Percentiles rank a stretch among this genome's conserved stretches.
phyloP scores from a whole-genome alignment of 2,329 filamentous ascomycete species.

The Dactylonectria macrodidyma region DNA sequence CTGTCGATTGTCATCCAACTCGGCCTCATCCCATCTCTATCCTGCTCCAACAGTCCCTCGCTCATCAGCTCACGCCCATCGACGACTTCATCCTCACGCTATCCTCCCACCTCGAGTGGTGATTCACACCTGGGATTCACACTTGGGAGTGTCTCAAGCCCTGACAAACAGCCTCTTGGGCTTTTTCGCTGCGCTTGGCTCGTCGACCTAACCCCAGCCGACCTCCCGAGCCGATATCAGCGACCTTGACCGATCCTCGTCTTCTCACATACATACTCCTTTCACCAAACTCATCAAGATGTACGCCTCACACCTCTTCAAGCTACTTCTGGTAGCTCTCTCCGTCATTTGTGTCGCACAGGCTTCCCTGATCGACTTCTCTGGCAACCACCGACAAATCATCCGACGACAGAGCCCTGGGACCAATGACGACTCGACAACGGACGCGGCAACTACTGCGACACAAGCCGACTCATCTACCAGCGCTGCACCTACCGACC shows the following conservation, averaged over 20 bases:
- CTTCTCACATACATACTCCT: not conserved
- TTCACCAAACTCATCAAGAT: conserved; percentile 52
- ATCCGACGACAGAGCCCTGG: conserved; percentile 42
- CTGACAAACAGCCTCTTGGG: not conserved
- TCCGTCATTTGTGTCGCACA: conserved; percentile 63
- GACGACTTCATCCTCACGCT: not conserved
- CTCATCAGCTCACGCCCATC: conserved; percentile 4
- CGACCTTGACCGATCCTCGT: conserved; percentile 7
- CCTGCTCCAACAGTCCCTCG: conserved; percentile 20
- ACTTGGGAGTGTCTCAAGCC: conserved; percentile 3
- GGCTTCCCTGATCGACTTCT: conserved; percentile 53
- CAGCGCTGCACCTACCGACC: not conserved
- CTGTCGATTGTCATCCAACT: conserved; percentile 19
- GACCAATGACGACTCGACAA: conserved; percentile 30
- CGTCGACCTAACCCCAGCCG: conserved; percentile 5
- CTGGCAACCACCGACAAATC: conserved; percentile 38
- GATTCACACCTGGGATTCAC: not conserved
- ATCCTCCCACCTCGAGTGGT: conserved; percentile 6
- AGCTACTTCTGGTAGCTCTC: conserved; percentile 65
- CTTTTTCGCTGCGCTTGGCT: conserved; percentile 11
- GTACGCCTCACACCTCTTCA: conserved; percentile 62
- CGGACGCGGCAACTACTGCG: conserved; percentile 26
- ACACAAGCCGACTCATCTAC: conserved; percentile 23
- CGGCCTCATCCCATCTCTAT: conserved; percentile 17
- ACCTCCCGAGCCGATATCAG: conserved; percentile 9